Base-by-base conservation (phyloP, 108 stramenopile species). In the Discostella stelligeroides region DNA sequence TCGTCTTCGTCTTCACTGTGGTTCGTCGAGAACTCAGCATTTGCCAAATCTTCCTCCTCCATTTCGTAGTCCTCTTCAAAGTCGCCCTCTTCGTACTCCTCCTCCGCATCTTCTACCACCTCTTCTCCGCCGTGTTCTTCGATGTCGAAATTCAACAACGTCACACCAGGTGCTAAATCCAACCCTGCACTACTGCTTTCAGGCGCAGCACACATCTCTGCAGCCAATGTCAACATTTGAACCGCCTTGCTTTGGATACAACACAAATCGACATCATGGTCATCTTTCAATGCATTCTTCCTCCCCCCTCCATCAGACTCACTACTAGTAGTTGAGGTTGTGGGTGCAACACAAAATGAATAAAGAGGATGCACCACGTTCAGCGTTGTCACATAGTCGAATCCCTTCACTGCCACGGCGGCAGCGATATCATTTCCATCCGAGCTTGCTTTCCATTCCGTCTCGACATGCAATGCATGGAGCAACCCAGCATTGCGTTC, bases 341-440 rank as follows among this genome's bases (percentile, higher is more conserved):
- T 48, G 30, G 64, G 72, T 34, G 76, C 68, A 10, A 87, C 79
- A 42, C 69, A 77, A 73, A 82, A 82, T 5, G 88, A 88, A 47
- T 85, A 88, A 14, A 83, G 73, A 13, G 92, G 88, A 80, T 86
- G 79, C 38, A 80, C 74, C 8, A 86, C 72, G 7, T 68, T 54
- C 66, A 94, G 83, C n/a, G 88, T 85, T 17, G 89, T 88, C 47
- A 91, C 71, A 65, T 89, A 89, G 59, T 91, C 85, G 47, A 78
- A 82, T 27, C 92, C 89, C 43, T 61, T 83, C 34, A 76, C 68
- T 20, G 53, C 46, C 18, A 83, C 86, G 10, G 71, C 46, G 0
- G 80, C 75, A 2, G 70, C 24, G 21, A 69, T 38, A 27, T 57
- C 29, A 12, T 53, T 17, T 34, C 37, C 53, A 20, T 57, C 29